Base-by-base conservation (phyloP, 768 basidiomycete genomes). In the Rhizopogon rudus region DNA sequence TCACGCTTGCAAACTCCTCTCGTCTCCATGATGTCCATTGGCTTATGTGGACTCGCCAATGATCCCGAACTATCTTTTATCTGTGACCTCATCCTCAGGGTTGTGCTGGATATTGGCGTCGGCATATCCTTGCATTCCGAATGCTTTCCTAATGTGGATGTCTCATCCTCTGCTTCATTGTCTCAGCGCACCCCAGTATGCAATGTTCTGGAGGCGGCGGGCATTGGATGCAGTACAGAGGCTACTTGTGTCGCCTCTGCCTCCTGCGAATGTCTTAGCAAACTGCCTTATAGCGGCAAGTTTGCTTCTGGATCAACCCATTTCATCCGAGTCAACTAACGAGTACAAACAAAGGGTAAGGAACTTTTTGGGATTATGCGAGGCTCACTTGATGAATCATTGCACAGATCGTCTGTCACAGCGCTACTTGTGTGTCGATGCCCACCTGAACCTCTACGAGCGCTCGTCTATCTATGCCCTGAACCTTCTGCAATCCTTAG, bases 111-210 rank as follows among this genome's bases (percentile, higher is more conserved):
- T 22, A 13, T 39, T 31, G 54, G 54, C 13, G 16, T 55, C 50
- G 37, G 25, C 22, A 40, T 40, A 20, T 51, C 53, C 6, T n/a
- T n/a, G 54, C 31, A 53, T 56, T 25, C 55, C 52, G 39, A 12
- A 56, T 37, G 22, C 51, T 12, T 44, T 53, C 31, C 55, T 56
- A 16, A 33, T 31, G 33, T 56, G 55, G 55, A 53, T 53, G 40
- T 53, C 51, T 16, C 55, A 56, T 40, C 40, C 53, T 2, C 51
- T 56, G 16, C 55, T 54, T 25, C 51, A 56, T 33, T 53, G 52
- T 16, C 53, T 56, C 10, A 29, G 31, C 13, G 40, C 41, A 35
- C 16, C 53, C 16, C 28, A 39, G 28, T 46, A 25, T 22, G 41
- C 55, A 33, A 37, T 39, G 25, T 46, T 46, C 20, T 43, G 40